These are phyloP conservation scores for Colletotrichum tanaceti DNA, from an alignment of 2,329 filamentous ascomycete species.

Conservation along the genomic window DNA sequence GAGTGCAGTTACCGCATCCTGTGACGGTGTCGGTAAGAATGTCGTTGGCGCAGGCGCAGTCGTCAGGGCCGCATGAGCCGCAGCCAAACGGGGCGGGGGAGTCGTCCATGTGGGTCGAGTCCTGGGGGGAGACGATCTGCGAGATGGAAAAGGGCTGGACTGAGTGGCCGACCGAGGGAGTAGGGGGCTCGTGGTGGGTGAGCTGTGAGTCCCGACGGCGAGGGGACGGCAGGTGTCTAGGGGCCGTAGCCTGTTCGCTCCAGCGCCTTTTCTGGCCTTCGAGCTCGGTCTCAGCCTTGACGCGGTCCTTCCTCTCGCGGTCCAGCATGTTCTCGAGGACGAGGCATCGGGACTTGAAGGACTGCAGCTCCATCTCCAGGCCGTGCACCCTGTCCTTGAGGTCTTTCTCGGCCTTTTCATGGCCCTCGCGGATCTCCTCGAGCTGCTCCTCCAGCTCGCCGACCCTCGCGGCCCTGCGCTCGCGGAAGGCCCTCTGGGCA, in stretches of 20 bases:
- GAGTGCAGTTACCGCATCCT: conserved; percentile 74
- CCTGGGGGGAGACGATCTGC: conserved; percentile 67
- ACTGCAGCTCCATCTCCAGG: conserved; percentile 75
- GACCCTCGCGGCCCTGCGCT: conserved; percentile 86
- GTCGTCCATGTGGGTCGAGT: conserved; percentile 51
- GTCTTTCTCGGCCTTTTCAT: conserved; percentile 68
- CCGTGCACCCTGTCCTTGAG: conserved; percentile 66
- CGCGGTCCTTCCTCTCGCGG: conserved; percentile 64
- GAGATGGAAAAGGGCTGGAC: conserved; percentile 65
- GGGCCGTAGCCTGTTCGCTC: conserved; percentile 20
- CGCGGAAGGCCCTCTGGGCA: conserved; percentile 90
- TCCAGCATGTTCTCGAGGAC: conserved; percentile 73
- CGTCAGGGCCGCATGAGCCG: conserved; percentile 65
- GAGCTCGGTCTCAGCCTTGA: conserved; percentile 56
- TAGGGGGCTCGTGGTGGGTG: conserved; percentile 41
- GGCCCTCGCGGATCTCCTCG: conserved; percentile 68
- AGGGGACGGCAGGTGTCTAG: conserved; percentile 45
- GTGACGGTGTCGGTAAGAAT: conserved; percentile 64
- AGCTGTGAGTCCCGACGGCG: conserved; percentile 28
- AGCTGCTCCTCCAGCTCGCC: conserved; percentile 78
- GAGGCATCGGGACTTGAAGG: conserved; percentile 71
- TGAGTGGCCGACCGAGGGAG: conserved; percentile 49
- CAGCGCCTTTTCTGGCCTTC: conserved; percentile 45
- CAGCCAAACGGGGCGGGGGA: conserved; percentile 59
- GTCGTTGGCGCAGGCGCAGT: conserved; percentile 69